phyloP scores from a whole-genome alignment of 371 early-diverging fungal species.

The Funneliformis caledonium region DNA sequence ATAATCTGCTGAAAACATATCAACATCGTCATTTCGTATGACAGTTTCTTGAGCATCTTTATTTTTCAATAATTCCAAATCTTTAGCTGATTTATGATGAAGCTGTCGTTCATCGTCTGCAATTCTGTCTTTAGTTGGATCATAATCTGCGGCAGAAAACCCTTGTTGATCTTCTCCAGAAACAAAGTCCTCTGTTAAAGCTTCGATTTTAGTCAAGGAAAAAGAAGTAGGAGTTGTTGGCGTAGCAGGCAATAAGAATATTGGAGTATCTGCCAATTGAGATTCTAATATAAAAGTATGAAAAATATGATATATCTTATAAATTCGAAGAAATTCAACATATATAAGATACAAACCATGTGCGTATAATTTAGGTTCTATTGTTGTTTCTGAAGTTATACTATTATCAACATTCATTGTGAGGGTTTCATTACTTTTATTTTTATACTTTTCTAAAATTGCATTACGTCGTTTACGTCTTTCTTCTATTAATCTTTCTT shows the following conservation, averaged over 20 bases:
- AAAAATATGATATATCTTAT: not conserved
- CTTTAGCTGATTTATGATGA: constrained; percentile 47
- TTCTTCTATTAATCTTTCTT: constrained; percentile 78
- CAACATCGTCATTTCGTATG: constrained; percentile 48
- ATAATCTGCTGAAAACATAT: constrained; percentile 69
- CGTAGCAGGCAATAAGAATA: constrained; percentile 12
- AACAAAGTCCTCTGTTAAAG: constrained; percentile 51
- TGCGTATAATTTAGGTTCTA: constrained; percentile 1
- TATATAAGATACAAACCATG: constrained; percentile 4
- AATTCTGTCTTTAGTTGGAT: constrained; percentile 62
- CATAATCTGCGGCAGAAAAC: constrained; percentile 77
- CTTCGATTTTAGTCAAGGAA: constrained; percentile 41
- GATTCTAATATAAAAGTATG: not conserved
- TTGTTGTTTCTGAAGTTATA: constrained; percentile 20
- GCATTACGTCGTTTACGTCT: constrained; percentile 71
- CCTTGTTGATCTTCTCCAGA: constrained; percentile 40
- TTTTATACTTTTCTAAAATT: constrained; percentile 68
- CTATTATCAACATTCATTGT: constrained; percentile 40
- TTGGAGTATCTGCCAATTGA: constrained; percentile 22
- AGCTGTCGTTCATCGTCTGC: constrained; percentile 50
- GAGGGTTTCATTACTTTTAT: constrained; percentile 40
- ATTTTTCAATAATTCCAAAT: constrained; percentile 57
- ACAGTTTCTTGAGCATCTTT: constrained; percentile 58
- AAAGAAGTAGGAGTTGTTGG: constrained; percentile 31
- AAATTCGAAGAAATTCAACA: not conserved